Conservation (phyloP, 495 filamentous ascomycete species). For the Penicillium atrosanguineum region DNA sequence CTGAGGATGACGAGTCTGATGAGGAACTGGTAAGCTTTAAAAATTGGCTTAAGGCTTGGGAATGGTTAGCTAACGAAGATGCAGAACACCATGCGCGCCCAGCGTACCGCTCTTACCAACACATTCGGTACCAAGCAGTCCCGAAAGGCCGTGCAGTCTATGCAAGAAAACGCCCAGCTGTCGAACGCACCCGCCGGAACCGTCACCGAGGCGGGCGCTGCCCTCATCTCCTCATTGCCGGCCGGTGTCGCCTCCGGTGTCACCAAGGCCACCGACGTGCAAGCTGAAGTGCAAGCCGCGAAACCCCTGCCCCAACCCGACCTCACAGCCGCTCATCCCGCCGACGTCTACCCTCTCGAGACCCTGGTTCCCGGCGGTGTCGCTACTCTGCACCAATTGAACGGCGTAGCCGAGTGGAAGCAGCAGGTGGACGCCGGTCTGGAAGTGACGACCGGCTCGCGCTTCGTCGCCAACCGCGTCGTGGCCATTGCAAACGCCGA, state of each 20-base stretch:
- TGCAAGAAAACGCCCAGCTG: constrained; percentile 76
- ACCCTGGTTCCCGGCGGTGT: constrained; percentile 56
- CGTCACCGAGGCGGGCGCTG: constrained; percentile 56
- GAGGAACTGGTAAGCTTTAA: constrained; percentile 32
- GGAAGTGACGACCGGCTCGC: constrained; percentile 54
- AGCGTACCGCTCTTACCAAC: constrained; percentile 71
- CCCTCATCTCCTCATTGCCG: constrained; percentile 60
- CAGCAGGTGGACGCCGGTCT: constrained; percentile 58
- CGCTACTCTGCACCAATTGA: constrained; percentile 54
- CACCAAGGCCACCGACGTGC: constrained; percentile 60
- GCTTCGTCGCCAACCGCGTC: constrained; percentile 66
- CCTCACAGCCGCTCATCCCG: constrained; percentile 64
- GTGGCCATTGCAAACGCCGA: constrained; percentile 52
- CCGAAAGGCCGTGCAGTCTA: constrained; percentile 74
- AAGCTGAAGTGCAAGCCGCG: constrained; percentile 60
- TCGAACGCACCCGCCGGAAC: constrained; percentile 44
- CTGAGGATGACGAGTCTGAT: constrained; percentile 37
- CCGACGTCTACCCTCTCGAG: constrained; percentile 77
- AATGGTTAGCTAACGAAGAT: constrained; percentile 9
- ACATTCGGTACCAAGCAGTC: constrained; percentile 94
- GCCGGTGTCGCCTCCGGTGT: constrained; percentile 56
- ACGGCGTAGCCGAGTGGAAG: constrained; percentile 69
- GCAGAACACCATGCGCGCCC: constrained; percentile 53
- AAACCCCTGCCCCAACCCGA: constrained; percentile 82
- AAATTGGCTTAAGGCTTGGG: neutral